A percentile compares a stretch with the other conserved stretches of the same genome.
Conservation (phyloP, 169 alveolate species). For the Cryptosporidium parvum region DNA sequence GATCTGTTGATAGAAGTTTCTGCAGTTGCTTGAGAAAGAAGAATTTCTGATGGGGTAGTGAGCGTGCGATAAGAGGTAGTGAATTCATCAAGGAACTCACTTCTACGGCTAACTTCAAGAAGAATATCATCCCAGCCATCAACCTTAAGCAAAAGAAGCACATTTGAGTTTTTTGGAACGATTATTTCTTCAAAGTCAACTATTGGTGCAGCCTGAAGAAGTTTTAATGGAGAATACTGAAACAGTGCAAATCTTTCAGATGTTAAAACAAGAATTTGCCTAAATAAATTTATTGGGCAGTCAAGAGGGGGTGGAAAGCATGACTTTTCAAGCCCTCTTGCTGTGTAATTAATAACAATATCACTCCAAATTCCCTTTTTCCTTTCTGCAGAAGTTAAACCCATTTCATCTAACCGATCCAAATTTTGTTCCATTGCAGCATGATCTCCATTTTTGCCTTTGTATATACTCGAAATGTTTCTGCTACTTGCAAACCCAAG, state of each 20-base stretch:
- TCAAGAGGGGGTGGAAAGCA: constrained; percentile 77
- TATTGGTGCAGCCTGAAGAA: constrained; percentile 63
- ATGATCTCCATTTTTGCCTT: constrained; percentile 64
- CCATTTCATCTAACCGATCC: constrained; percentile 59
- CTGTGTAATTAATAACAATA: constrained; percentile 55
- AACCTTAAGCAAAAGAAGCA: constrained; percentile 31
- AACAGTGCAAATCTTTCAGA: constrained; percentile 68
- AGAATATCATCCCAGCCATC: constrained; percentile 76
- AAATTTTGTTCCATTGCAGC: constrained; percentile 72
- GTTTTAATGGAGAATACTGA: constrained; percentile 63
- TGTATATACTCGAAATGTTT: constrained; percentile 39
- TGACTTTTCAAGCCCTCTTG: constrained; percentile 71
- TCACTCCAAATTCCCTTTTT: constrained; percentile 72
- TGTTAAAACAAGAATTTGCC: constrained; percentile 69
- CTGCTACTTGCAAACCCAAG: constrained; percentile 54
- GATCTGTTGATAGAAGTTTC: neutral
- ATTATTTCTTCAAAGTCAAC: constrained; percentile 52
- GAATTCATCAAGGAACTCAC: constrained; percentile 52
- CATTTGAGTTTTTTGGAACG: constrained; percentile 59
- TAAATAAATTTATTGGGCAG: constrained; percentile 51
- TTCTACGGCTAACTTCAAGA: constrained; percentile 58
- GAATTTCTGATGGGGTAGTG: constrained; percentile 71
- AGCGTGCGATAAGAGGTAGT: constrained; percentile 54
- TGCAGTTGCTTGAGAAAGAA: constrained; percentile 44
- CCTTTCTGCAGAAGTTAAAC: constrained; percentile 36